These are phyloP conservation scores for Penicillium bovifimosum DNA, from an alignment of 495 filamentous ascomycete species.

Conservation along the genomic window DNA sequence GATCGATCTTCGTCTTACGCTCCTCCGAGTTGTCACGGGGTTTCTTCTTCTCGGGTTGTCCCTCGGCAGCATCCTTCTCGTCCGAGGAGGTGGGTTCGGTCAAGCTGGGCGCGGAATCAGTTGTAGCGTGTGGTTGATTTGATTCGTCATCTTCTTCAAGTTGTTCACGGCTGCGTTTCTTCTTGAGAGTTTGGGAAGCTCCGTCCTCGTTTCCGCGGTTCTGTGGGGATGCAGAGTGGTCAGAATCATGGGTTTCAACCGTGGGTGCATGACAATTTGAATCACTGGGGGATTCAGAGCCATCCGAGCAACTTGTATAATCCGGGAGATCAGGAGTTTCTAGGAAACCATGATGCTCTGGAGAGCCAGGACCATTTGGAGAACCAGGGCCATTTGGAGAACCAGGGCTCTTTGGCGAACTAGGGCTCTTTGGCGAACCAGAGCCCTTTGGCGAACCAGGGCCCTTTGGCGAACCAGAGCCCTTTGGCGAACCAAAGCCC, in stretches of 20 bases:
- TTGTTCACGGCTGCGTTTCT: constrained; percentile 51
- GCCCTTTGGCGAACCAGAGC: too few species aligned
- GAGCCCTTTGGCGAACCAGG: too few species aligned
- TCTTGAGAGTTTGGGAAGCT: constrained; percentile 27
- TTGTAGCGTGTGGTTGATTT: constrained; percentile 12
- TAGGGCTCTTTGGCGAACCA: too few species aligned
- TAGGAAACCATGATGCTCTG: too few species aligned
- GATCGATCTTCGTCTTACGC: constrained; percentile 10
- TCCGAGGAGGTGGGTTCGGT: neutral
- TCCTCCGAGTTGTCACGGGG: constrained; percentile 44
- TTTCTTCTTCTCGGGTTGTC: constrained; percentile 43
- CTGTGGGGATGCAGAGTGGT: neutral
- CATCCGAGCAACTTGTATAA: too few species aligned
- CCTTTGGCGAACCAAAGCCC: too few species aligned
- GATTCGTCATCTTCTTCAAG: constrained; percentile 41
- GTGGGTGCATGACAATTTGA: neutral
- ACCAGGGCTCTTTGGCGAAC: too few species aligned
- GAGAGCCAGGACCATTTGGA: too few species aligned
- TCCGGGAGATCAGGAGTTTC: too few species aligned
- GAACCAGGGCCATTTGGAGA: too few species aligned
- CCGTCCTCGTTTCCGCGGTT: constrained; percentile 12
- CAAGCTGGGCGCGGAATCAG: neutral
- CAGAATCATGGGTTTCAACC: neutral
- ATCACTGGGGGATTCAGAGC: neutral
- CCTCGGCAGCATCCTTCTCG: constrained; percentile 10